Evolutionary conservation across 768 basidiomycete genomes (phyloP).

Genomic region (Kwoniella bestiolae): DNA sequence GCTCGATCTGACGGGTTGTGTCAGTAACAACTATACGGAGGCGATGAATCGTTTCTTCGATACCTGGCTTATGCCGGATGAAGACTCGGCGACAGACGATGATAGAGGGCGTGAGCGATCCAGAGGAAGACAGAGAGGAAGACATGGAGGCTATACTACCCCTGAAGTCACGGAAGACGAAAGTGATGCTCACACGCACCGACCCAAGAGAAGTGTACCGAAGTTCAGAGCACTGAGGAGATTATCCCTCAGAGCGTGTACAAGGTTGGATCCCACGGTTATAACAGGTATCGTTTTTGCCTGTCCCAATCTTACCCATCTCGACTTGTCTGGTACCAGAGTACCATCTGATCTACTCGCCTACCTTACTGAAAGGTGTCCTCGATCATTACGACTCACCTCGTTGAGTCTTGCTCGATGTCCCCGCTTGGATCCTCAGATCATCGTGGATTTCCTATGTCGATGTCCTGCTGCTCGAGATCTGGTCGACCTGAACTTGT

Average conservation of each 20-base stretch:
- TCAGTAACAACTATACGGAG: slow-evolving; percentile 85
- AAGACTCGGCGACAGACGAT: slow-evolving; percentile 35
- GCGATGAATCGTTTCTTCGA: slow-evolving; percentile 80
- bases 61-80: slow-evolving; percentile 40
- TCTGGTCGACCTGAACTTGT: slow-evolving; percentile 75
- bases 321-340: slow-evolving; percentile 56
- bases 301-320: slow-evolving; percentile 55
- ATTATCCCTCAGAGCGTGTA: slow-evolving; percentile 54
- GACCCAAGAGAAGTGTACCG: slow-evolving; percentile 29
- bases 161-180: slow-evolving; percentile 42
- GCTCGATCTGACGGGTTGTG: slow-evolving; percentile 91
- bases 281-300: slow-evolving; percentile 46
- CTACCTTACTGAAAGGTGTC: slow-evolving; percentile 63
- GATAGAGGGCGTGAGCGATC: slow-evolving; percentile 40
- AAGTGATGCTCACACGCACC: slow-evolving; percentile 10
- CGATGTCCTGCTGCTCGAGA: slow-evolving; percentile 67
- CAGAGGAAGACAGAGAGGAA: slow-evolving; percentile 20
- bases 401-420: slow-evolving; percentile 86
- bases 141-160: slow-evolving; percentile 14
- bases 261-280: slow-evolving; percentile 47
- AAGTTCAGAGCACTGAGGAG: slow-evolving; percentile 46
- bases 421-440: slow-evolving; percentile 76
- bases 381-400: slow-evolving; percentile 65
- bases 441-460: slow-evolving; percentile 74
- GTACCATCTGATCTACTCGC: slow-evolving; percentile 47